phyloP scores from a whole-genome alignment of 2,329 filamentous ascomycete species.

The Ciborinia camelliae region DNA sequence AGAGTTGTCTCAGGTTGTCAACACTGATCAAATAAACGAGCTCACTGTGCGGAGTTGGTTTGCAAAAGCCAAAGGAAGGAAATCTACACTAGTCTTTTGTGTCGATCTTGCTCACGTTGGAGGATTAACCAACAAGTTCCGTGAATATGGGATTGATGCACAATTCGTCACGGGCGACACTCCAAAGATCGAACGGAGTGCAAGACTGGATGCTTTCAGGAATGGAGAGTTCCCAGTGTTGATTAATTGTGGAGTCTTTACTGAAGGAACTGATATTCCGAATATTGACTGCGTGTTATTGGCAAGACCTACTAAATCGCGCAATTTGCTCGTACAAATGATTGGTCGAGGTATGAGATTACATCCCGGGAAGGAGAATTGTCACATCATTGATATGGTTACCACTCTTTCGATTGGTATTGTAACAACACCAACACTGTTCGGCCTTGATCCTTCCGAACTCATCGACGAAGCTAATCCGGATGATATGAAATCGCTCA shows the following conservation, averaged over 20 bases:
- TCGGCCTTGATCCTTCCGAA: constrained; percentile 83
- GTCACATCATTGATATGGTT: constrained; percentile 96
- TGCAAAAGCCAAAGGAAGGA: constrained; percentile 66
- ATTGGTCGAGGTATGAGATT: constrained; percentile 91
- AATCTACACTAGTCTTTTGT: constrained; percentile 90
- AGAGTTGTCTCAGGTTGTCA: constrained; percentile 79
- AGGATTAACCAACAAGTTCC: constrained; percentile 72
- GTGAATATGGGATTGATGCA: constrained; percentile 74
- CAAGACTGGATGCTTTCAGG: constrained; percentile 73
- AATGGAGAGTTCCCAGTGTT: constrained; percentile 77
- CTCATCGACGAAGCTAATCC: constrained; percentile 65
- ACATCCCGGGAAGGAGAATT: constrained; percentile 76
- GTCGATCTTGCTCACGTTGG: constrained; percentile 83
- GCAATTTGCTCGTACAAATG: constrained; percentile 96
- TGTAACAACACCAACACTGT: constrained; percentile 85
- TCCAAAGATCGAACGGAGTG: constrained; percentile 60
- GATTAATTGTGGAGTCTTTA: constrained; percentile 93
- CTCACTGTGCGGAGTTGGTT: constrained; percentile 85
- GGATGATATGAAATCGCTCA: constrained; percentile 57
- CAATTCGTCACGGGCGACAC: constrained; percentile 85
- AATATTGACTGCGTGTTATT: constrained; percentile 93
- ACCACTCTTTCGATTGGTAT: constrained; percentile 80
- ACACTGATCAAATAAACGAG: constrained; percentile 76
- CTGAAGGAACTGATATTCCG: constrained; percentile 95
- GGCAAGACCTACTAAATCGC: constrained; percentile 82